These are phyloP conservation scores for Lasiodiplodia theobromae DNA, from an alignment of 2,329 filamentous ascomycete genomes.

Conservation along the genomic window DNA sequence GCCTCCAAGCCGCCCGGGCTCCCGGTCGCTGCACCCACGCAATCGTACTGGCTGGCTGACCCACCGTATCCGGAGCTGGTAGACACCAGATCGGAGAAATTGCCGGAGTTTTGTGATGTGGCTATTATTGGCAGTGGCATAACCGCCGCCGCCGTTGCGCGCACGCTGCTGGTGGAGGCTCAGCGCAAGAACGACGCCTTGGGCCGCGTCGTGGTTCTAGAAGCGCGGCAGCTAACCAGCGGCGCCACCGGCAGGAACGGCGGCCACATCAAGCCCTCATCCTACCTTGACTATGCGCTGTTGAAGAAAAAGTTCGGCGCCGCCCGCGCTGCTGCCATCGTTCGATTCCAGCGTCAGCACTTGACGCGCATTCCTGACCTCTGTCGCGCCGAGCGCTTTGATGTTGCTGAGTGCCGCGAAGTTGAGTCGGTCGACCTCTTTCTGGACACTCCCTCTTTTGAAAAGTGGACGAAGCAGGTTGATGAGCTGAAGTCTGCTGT, in stretches of 20 bases:
- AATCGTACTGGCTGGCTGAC: constrained; percentile 48
- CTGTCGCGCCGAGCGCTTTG: constrained; percentile 9
- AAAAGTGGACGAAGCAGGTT: constrained; percentile 3
- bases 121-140: constrained; percentile 71
- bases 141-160: constrained; percentile 72
- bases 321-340: constrained; percentile 39
- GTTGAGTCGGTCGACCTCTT: constrained; percentile 30
- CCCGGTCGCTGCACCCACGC: constrained; percentile 38
- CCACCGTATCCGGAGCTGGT: constrained; percentile 33
- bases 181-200: not conserved
- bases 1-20: constrained; percentile 1
- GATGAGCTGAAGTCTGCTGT: constrained; percentile 13
- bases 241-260: constrained; percentile 64
- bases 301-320: constrained; percentile 33
- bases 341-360: constrained; percentile 30
- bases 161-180: constrained; percentile 56
- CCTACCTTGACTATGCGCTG: constrained; percentile 38
- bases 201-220: constrained; percentile 43
- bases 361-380: constrained; percentile 11
- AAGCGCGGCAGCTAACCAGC: constrained; percentile 58
- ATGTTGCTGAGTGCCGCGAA: constrained; percentile 19
- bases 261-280: constrained; percentile 57
- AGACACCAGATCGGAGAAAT: not conserved
- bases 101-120: constrained; percentile 41
- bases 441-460: constrained; percentile 11